These are phyloP conservation scores for Erodium chrysanthum DNA, from an alignment of 441 rosid genomes.

Conservation along the genomic window DNA sequence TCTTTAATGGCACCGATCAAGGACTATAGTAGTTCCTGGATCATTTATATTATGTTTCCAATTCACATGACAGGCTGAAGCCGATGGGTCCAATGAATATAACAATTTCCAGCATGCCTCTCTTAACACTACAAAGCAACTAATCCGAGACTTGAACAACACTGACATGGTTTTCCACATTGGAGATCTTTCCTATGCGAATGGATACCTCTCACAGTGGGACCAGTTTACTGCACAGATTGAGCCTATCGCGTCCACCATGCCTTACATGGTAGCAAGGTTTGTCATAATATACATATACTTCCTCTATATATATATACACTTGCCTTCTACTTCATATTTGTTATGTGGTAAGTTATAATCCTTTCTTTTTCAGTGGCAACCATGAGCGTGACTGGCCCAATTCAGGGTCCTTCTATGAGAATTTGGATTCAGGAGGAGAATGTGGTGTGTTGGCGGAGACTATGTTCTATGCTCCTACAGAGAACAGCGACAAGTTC, in stretches of 20 bases:
- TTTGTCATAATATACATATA: conserved; percentile 16
- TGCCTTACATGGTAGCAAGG: conserved; percentile 87
- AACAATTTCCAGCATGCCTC: conserved; percentile 77
- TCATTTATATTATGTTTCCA: not conserved
- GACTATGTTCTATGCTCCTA: conserved; percentile 78
- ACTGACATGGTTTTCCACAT: conserved; percentile 74
- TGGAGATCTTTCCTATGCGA: conserved; percentile 77
- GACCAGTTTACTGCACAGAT: conserved; percentile 94
- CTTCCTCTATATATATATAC: not conserved
- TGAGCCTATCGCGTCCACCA: conserved; percentile 65
- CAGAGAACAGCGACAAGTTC: conserved; percentile 84
- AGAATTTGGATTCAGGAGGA: conserved; percentile 66
- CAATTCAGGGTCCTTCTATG: conserved; percentile 66
- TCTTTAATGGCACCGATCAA: not conserved
- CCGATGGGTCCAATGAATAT: conserved; percentile 87
- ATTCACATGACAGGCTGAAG: conserved; percentile 66
- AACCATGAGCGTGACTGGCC: conserved; percentile 95
- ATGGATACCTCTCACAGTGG: conserved; percentile 93
- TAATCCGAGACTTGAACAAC: conserved; percentile 53
- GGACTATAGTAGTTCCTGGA: too few relatives aligned
- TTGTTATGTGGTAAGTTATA: too few relatives aligned
- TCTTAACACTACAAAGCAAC: conserved; percentile 70
- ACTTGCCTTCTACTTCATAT: too few relatives aligned
- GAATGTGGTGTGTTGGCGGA: conserved; percentile 88
- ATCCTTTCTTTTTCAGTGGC: conserved; percentile 33